Evolutionary conservation across 352 stramenopile genomes (phyloP).

Genomic region (Globisporangium carolinianum): DNA sequence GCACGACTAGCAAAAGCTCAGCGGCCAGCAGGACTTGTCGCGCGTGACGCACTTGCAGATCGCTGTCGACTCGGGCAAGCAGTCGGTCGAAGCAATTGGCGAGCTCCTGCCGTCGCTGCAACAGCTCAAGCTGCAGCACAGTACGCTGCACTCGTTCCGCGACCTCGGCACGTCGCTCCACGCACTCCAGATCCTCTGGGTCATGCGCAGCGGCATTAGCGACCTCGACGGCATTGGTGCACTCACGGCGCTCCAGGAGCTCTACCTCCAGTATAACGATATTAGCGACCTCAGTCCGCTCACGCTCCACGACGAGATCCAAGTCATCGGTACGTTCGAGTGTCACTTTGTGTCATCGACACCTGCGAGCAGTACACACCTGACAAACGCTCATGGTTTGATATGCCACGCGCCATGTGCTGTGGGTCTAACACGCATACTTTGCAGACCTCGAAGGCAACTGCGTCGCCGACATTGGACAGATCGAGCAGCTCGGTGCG

Average conservation of each 20-base stretch:
- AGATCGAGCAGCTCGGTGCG: slow-evolving; percentile 74
- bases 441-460: slow-evolving; percentile 66
- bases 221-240: slow-evolving; percentile 85
- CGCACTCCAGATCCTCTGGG: slow-evolving; percentile 54
- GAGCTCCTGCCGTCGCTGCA: slow-evolving; percentile 70
- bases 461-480: slow-evolving; percentile 52
- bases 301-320: slow-evolving; percentile 82
- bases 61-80: slow-evolving; percentile 63
- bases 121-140: slow-evolving; percentile 57
- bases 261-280: slow-evolving; percentile 73
- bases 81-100: slow-evolving; percentile 77
- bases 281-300: slow-evolving; percentile 77
- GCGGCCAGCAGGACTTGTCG: slow-evolving; percentile 49
- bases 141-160: slow-evolving; percentile 64
- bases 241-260: slow-evolving; percentile 64
- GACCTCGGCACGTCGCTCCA: slow-evolving; percentile 79
- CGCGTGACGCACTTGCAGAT: slow-evolving; percentile 53
- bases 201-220: slow-evolving; percentile 55
- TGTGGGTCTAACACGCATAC: too few species aligned
- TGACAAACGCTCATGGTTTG: neutral
- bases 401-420: too few species aligned
- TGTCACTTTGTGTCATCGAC: neutral
- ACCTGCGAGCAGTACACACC: neutral
- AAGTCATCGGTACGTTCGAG: slow-evolving; percentile 42
- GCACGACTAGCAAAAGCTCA: slow-evolving; percentile 40